phyloP scores from a whole-genome alignment of 768 basidiomycete species.

The Mycena rosella region DNA sequence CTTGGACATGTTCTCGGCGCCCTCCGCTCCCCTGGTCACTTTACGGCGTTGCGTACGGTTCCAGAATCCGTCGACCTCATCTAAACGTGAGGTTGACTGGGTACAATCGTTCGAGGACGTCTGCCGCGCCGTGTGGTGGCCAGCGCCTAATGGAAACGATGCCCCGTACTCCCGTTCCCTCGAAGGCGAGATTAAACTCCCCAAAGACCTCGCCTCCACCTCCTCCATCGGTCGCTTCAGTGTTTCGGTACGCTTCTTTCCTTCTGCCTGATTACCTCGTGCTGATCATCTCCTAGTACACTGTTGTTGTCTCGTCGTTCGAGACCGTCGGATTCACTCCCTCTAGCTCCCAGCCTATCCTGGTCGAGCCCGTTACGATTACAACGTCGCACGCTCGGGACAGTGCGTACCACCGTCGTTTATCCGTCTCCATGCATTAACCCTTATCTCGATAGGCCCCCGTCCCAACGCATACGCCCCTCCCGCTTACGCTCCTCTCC shows the following conservation, averaged over 20 bases:
- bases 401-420: slow-evolving; percentile 26
- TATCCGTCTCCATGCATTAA: not conserved
- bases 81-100: slow-evolving; percentile 57
- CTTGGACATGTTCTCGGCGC: slow-evolving; percentile 57
- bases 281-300: slow-evolving; percentile 52
- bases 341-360: slow-evolving; percentile 50
- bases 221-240: slow-evolving; percentile 65
- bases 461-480: slow-evolving; percentile 64
- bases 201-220: slow-evolving; percentile 65
- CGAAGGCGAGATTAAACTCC: slow-evolving; percentile 65
- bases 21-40: slow-evolving; percentile 53
- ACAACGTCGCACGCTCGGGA: slow-evolving; percentile 61
- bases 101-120: slow-evolving; percentile 60
- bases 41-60: slow-evolving; percentile 43
- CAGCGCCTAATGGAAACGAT: slow-evolving; percentile 45
- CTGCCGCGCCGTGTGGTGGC: slow-evolving; percentile 63
- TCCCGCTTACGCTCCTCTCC: slow-evolving; percentile 58
- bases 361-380: slow-evolving; percentile 66
- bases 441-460: slow-evolving; percentile 48
- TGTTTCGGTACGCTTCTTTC: slow-evolving; percentile 57
- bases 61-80: slow-evolving; percentile 49
- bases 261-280: not conserved
- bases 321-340: slow-evolving; percentile 53
- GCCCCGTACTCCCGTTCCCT: slow-evolving; percentile 54
- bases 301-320: slow-evolving; percentile 61